These are phyloP conservation scores for Sordariomycetes sp. DNA, from an alignment of 2,329 filamentous ascomycete species.

Conservation along the genomic window DNA sequence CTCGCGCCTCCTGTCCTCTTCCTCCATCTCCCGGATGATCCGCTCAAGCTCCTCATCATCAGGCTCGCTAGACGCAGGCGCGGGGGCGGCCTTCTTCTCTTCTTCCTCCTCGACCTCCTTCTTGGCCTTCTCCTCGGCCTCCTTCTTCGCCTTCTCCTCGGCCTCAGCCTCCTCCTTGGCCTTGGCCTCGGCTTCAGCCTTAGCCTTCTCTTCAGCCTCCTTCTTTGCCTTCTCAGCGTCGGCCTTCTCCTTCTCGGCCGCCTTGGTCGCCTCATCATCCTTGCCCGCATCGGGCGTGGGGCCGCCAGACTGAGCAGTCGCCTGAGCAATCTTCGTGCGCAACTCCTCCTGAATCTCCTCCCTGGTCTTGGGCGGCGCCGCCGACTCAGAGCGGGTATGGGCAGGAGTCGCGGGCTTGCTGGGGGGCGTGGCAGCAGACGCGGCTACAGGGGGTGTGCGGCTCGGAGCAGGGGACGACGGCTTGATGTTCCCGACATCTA, in stretches of 20 bases:
- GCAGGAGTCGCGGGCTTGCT: conserved; percentile 58
- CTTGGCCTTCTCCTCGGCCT: conserved; percentile 17
- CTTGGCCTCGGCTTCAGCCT: conserved; percentile 20
- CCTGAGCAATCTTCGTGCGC: conserved; percentile 62
- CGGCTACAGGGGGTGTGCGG: conserved; percentile 55
- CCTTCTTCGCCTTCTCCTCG: conserved; percentile 14
- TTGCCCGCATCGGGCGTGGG: conserved; percentile 14
- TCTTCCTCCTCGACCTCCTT: conserved; percentile 18
- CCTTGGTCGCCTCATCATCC: conserved; percentile 12
- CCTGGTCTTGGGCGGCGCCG: conserved; percentile 52
- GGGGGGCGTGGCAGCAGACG: conserved; percentile 62
- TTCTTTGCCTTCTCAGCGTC: conserved; percentile 16
- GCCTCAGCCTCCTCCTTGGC: conserved; percentile 13
- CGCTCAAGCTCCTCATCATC: conserved; percentile 39
- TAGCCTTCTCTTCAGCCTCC: conserved; percentile 14
- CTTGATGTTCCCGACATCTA: conserved; percentile 54
- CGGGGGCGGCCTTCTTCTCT: conserved; percentile 14
- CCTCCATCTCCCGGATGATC: conserved; percentile 50
- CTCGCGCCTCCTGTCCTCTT: conserved; percentile 32
- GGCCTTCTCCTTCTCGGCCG: conserved; percentile 14
- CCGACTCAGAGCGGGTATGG: conserved; percentile 60
- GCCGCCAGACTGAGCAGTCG: conserved; percentile 20
- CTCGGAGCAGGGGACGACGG: conserved; percentile 43
- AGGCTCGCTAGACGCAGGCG: conserved; percentile 18
- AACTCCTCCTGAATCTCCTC: conserved; percentile 78